Evolutionary conservation across 2,329 filamentous ascomycete genomes (phyloP), one percentile per base, ranked within the genome.

Genomic region (Byssochlamys sp.): DNA sequence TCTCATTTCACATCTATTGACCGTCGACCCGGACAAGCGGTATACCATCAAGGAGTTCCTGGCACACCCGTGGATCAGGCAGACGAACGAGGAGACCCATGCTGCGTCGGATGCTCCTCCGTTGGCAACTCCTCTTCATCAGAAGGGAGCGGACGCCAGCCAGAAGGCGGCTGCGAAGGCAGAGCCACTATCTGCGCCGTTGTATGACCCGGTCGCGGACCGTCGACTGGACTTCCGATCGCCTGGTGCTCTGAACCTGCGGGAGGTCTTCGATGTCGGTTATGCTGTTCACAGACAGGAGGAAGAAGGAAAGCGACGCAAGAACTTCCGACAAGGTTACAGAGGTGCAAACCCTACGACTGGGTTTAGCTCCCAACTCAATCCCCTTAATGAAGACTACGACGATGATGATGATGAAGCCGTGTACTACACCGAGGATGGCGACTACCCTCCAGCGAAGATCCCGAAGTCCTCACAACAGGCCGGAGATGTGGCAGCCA

Each of bases 241-340:
- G 0, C 94, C 94, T 0, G 94, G 91, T 54, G 91, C 90, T 2
- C 87, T 99, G 74, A 97, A 97, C 70, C 79, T 99, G 11, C 90
- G 94, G 59, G 94, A 99, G 73, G 91, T 97, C 2, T 99, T 99
- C 64, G 94, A 99, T 68, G 92, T 99, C 53, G 88, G 90, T n/a
- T 99, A 99, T 68, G 92, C 94, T 7, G 94, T 99, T 7, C 94
- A 97, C 71, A 82, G 94, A 52, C 91, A 97, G 73, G 94, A 97
- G 74, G 94, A 99, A 71, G 94, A 97, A 73, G 87, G 85, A 66
- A 97, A 96, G 77, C 86, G 91, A 56, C 84, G 90, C 62, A 95
- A 95, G 73, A 89, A 95, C 68, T 82, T 91, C 65, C 78, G 83
- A 76, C 80, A 91, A 79, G 82, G 88, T 66, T 79, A 87, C 77